Evolutionary conservation across 73 alveolate species (phyloP).

Genomic region (Paramecium octaurelia): DNA sequence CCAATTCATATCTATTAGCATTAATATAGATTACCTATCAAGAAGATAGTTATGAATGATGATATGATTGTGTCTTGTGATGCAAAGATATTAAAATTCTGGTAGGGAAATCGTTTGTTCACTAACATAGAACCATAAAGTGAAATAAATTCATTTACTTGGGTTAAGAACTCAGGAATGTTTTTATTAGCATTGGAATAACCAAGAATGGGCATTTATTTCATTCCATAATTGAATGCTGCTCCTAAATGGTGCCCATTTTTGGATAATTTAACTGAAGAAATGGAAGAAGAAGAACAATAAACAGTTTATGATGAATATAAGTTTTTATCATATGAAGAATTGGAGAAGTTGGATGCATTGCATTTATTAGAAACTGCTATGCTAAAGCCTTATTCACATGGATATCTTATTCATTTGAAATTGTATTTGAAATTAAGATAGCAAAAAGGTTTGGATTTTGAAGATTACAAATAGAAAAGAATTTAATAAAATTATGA

Average conservation of each 20-base stretch:
- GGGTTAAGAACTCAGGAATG: slow-evolving; percentile 72
- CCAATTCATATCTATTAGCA: slow-evolving; percentile 71
- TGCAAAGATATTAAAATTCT: slow-evolving; percentile 75
- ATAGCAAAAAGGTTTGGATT: slow-evolving; percentile 70
- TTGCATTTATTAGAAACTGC: slow-evolving; percentile 71
- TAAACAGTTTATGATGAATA: slow-evolving; percentile 79
- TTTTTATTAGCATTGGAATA: slow-evolving; percentile 77
- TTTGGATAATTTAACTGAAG: slow-evolving; percentile 83
- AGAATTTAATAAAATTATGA: slow-evolving; percentile 73
- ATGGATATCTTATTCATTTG: slow-evolving; percentile 78
- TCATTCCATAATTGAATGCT: slow-evolving; percentile 78
- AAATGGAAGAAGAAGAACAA: slow-evolving; percentile 64
- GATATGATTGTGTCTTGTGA: slow-evolving; percentile 42
- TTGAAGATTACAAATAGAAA: slow-evolving; percentile 69
- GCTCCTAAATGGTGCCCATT: slow-evolving; percentile 88
- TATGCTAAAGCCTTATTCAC: slow-evolving; percentile 78
- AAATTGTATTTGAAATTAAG: slow-evolving; percentile 77
- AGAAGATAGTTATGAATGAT: slow-evolving; percentile 70
- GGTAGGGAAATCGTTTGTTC: slow-evolving; percentile 67
- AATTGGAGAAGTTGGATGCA: slow-evolving; percentile 67
- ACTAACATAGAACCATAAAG: slow-evolving; percentile 79
- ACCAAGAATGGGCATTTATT: slow-evolving; percentile 80
- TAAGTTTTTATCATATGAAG: slow-evolving; percentile 77
- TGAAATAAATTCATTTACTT: slow-evolving; percentile 75
- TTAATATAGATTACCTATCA: slow-evolving; percentile 76